Base-by-base conservation (phyloP, 2,329 filamentous ascomycete species). In the Amphichorda felina region DNA sequence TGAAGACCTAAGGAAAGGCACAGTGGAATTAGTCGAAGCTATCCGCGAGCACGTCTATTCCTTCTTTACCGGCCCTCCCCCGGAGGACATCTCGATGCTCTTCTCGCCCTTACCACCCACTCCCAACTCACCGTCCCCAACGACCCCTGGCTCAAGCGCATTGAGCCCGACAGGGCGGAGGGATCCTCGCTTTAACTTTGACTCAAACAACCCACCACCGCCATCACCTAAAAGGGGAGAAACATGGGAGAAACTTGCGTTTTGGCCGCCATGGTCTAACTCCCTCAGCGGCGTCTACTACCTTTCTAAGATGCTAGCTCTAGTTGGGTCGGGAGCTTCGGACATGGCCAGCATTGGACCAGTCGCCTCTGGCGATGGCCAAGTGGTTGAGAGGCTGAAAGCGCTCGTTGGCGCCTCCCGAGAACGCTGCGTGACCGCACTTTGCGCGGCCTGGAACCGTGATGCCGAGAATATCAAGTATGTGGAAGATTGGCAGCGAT, bases 201-300 rank as follows among this genome's bases (percentile, higher is more conserved):
- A 94, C 50, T 68, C 75, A 0, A 81, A 73, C 50, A 87, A 83
- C 42, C 64, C 84, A 3, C 88, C 86, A 2, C 76, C 79, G 9
- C 78, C 80, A 2, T 85, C 82, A 0, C 84, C 86, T 0, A 83
- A 71, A 45, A 74, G 73, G 30, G 89, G 88, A 5, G 86, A 94
- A 47, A 64, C 79, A 0, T 96, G 87, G 86, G 91, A 96, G 51
- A 82, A 89, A 60, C 76, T 91, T 55, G 89, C 88, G 0, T 98
- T 96, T 57, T 96, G 89, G 88, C 88, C 89, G 4, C 91, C 89
- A 0, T 81, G 83, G 60, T 83, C 87, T 2, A 96, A 95, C 51
- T 88, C 88, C 0, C 64, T 96, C 17, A 93, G 87, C 39, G 89
- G 84, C n/a, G 84, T 89, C 2, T 76, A 94, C 54, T 95, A 94